Conservation (phyloP, 805 yeast species). For the Schizosaccharomyces osmophilus region DNA sequence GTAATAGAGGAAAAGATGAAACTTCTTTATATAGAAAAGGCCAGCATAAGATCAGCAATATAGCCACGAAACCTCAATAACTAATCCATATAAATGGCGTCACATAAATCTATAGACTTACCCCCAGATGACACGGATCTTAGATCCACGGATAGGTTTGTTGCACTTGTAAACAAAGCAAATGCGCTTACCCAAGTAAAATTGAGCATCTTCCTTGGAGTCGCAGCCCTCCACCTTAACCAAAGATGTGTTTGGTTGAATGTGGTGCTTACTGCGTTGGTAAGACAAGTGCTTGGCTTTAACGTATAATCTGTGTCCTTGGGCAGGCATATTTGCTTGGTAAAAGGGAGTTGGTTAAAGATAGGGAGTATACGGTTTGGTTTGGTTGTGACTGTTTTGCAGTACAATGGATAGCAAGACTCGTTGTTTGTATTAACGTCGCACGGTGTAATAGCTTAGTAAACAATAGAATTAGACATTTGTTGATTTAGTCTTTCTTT, state of each 20-base stretch:
- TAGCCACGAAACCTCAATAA: no score
- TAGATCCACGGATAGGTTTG: conserved; percentile 94
- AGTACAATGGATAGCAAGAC: no score
- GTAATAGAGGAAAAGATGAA: neutral
- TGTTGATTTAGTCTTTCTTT: no score
- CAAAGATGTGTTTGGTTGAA: conserved; percentile 94
- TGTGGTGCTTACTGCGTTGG: conserved; percentile 97
- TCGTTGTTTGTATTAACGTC: no score
- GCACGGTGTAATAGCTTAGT: no score
- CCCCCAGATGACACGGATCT: conserved; percentile 99
- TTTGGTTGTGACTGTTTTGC: neutral
- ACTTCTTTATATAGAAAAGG: no score
- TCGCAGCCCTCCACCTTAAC: conserved; percentile 92
- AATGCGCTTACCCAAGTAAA: conserved; percentile 97
- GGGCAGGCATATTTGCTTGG: neutral
- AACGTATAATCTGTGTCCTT: conserved; percentile 42
- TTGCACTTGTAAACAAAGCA: conserved; percentile 98
- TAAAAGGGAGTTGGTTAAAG: neutral
- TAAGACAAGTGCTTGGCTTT: conserved; percentile 98
- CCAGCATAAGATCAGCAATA: no score
- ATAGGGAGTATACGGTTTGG: neutral
- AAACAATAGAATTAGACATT: no score
- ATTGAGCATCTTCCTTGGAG: conserved; percentile 79
- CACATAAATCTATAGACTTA: conserved; percentile 5
- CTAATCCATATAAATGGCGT: no score